A percentile compares a stretch with the other conserved stretches of the same genome.
Evolutionary conservation across 1,284 basidiomycete genomes (phyloP).

Genomic region (Apiotrichum akiyoshidainum): DNA sequence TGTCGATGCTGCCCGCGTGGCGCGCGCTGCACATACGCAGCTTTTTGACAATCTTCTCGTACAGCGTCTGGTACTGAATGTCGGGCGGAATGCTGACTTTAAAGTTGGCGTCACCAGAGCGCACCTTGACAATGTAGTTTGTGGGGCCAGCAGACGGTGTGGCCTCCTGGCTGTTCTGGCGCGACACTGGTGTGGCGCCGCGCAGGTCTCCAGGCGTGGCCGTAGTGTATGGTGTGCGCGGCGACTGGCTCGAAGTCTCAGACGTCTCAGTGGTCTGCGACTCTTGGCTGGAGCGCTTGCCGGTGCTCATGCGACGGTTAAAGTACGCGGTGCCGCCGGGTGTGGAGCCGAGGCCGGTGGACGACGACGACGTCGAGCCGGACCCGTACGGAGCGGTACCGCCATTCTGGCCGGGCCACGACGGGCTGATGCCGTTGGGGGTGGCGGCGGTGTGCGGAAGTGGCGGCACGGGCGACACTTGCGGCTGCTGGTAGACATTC

Average conservation of each 20-base stretch:
- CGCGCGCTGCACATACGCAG: slow-evolving; percentile 79
- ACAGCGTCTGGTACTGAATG: slow-evolving; percentile 74
- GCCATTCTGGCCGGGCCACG: slow-evolving; percentile 13
- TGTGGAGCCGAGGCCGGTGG: slow-evolving; percentile 26
- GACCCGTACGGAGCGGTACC: slow-evolving; percentile 12
- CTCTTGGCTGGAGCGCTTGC: slow-evolving; percentile 41
- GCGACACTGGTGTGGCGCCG: slow-evolving; percentile 31
- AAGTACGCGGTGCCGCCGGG: slow-evolving; percentile 42
- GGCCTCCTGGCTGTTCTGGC: slow-evolving; percentile 33
- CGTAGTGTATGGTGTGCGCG: slow-evolving; percentile 55
- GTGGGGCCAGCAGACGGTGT: slow-evolving; percentile 3
- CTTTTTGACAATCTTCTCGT: slow-evolving; percentile 88
- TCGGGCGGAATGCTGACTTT: slow-evolving; percentile 79
- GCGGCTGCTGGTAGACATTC: slow-evolving; percentile 50
- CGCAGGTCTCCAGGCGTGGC: slow-evolving; percentile 54
- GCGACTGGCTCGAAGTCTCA: slow-evolving; percentile 45
- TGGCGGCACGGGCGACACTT: slow-evolving; percentile 23
- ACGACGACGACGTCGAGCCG: slow-evolving; percentile 26
- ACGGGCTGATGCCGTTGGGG: slow-evolving; percentile 5
- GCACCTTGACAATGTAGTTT: slow-evolving; percentile 70
- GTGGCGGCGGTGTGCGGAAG: slow-evolving; percentile 19
- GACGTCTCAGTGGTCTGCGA: slow-evolving; percentile 48
- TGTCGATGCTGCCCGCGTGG: slow-evolving; percentile 69
- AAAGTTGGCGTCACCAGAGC: slow-evolving; percentile 58
- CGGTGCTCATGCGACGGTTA: slow-evolving; percentile 32